Evolutionary conservation across 345 rosid species (phyloP), one percentile per base, ranked within the genome.

Genomic region (Salix exigua): DNA sequence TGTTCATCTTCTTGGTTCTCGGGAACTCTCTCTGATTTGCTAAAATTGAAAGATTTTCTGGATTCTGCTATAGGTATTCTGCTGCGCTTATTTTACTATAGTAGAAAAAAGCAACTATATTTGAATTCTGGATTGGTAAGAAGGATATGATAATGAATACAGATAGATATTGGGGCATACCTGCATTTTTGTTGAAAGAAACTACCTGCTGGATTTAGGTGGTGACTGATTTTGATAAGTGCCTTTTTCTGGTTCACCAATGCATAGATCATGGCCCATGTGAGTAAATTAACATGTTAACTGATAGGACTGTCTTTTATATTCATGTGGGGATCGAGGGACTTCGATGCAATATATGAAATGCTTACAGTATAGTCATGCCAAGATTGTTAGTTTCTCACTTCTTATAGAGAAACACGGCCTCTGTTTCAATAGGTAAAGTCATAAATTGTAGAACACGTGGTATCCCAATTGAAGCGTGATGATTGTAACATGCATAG

Each of bases 1-100:
- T 87, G 82, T 74, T 83, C 89, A 71, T 78, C 90, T 66, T 88
- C 84, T 63, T 96, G 99, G 98, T 94, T 96, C 88, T 91, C 89
- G 0, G 98, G 98, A 77, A 84, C 93, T 58, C 42, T 26, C 66
- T 75, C 81, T 16, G 97, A 96, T 60, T 79, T 69, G 81, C 85
- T 55, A 70, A 85, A 64, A 75, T 80, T 96, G 83, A 86, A 76
- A 80, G 87, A 86, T 71, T 86, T 87, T 84, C 85, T 96, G 71
- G 85, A 87, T 67, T 79, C 86, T 68, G 71, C 84, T 18, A 80
- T 81, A 84, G 99, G 98, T 93, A 71, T 37, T 33, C 72, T 51
- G 70, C 42, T 78, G n/a, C 79, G 55, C 53, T 60, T 65, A 55
- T 75, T 40, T 71, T 73, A 37, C 37, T 21, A 19, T 71, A 16